These are phyloP conservation scores for Sarcocystis neurona DNA, from an alignment of 169 alveolate genomes.

Conservation along the genomic window DNA sequence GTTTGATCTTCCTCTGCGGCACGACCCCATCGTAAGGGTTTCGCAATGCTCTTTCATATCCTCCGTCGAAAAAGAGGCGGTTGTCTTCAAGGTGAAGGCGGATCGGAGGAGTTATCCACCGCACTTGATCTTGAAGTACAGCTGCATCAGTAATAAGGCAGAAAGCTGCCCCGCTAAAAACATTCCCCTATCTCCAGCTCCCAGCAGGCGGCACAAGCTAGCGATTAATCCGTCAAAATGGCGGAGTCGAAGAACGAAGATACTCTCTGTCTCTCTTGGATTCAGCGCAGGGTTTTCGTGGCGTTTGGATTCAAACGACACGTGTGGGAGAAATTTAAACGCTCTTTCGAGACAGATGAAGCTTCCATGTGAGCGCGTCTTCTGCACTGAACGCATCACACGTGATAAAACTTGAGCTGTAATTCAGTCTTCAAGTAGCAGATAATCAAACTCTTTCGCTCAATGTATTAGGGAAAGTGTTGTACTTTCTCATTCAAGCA, in stretches of 20 bases:
- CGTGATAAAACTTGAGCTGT: not conserved
- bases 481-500: no score
- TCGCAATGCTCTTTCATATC: no score
- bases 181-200: no score
- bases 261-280: not conserved
- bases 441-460: not conserved
- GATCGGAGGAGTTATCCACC: no score
- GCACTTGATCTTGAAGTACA: no score
- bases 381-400: not conserved
- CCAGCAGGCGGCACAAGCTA: no score
- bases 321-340: slow-evolving; percentile 44
- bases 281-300: slow-evolving; percentile 25
- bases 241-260: slow-evolving; percentile 36
- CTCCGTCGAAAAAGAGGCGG: no score
- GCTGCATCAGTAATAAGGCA: no score
- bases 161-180: no score
- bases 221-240: slow-evolving; percentile 8
- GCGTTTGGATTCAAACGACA: slow-evolving; percentile 43
- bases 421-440: not conserved
- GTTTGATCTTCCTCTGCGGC: no score
- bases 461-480: not conserved
- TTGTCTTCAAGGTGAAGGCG: no score
- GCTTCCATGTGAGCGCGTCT: slow-evolving; percentile 10
- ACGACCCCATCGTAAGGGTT: no score
- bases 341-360: slow-evolving; percentile 33